Percentiles rank a stretch among this genome's conserved stretches.
Conservation (phyloP, 148 eudicot genomes). For the Polygonum maritimum region DNA sequence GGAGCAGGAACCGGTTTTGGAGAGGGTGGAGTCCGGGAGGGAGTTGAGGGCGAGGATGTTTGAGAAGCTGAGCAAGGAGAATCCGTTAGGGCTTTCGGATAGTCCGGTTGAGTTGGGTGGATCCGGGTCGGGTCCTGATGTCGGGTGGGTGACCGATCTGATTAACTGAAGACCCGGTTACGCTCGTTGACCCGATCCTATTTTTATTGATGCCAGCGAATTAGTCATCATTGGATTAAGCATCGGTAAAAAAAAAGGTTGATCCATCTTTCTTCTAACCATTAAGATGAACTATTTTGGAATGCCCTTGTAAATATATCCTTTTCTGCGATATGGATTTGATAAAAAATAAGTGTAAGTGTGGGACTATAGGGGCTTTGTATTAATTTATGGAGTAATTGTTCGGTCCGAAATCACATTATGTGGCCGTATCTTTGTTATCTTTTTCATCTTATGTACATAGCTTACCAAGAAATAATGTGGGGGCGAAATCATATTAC, state of each 20-base stretch:
- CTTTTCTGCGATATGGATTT: neutral
- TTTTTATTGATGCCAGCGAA: neutral
- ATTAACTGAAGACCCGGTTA: slow-evolving; percentile 17
- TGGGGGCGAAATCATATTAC: no score
- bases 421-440: no score
- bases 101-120: slow-evolving; percentile 24
- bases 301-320: no score
- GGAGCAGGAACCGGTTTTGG: slow-evolving; percentile 54
- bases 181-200: neutral
- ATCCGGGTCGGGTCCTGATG: slow-evolving; percentile 21
- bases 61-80: slow-evolving; percentile 59
- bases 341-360: no score
- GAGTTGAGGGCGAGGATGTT: slow-evolving; percentile 20
- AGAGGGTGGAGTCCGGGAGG: slow-evolving; percentile 9
- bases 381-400: no score
- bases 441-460: no score
- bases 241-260: neutral
- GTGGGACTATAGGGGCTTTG: no score
- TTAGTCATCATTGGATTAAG: neutral
- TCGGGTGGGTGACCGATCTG: slow-evolving; percentile 66
- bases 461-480: no score
- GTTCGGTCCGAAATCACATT: no score
- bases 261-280: neutral
- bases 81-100: slow-evolving; percentile 32
- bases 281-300: neutral